Conservation (phyloP, 2,329 filamentous ascomycete genomes). For the Amauroascus niger region DNA sequence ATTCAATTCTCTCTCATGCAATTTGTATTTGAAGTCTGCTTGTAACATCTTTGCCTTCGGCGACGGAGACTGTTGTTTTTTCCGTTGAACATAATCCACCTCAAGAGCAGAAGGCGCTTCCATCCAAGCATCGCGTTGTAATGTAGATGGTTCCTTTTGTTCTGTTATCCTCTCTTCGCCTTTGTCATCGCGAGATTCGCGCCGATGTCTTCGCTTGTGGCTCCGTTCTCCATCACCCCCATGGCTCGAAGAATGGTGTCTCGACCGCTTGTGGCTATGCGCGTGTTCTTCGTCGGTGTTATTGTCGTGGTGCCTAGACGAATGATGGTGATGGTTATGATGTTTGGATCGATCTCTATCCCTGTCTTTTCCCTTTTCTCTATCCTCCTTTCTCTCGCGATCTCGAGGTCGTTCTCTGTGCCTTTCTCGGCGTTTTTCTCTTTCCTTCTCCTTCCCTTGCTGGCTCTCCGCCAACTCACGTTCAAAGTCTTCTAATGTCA, state of each 20-base stretch:
- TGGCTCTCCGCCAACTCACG: slow-evolving; percentile 54
- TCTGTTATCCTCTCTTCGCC: slow-evolving; percentile 19
- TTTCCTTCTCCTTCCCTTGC: slow-evolving; percentile 26
- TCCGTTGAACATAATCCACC: slow-evolving; percentile 63
- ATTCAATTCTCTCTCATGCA: slow-evolving; percentile 78
- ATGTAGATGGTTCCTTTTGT: slow-evolving; percentile 37
- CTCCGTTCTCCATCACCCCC: slow-evolving; percentile 39
- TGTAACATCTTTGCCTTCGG: slow-evolving; percentile 35
- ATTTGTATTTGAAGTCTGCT: slow-evolving; percentile 56
- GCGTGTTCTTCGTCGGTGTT: slow-evolving; percentile 42
- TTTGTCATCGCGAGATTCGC: slow-evolving; percentile 36
- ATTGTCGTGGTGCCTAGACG: slow-evolving; percentile 30
- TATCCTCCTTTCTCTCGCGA: slow-evolving; percentile 26
- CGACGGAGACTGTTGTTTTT: slow-evolving; percentile 46
- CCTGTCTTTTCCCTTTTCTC: slow-evolving; percentile 27
- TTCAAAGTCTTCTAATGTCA: slow-evolving; percentile 66
- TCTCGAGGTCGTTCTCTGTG: slow-evolving; percentile 31
- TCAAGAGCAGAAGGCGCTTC: slow-evolving; percentile 70
- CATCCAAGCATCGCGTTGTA: slow-evolving; percentile 88
- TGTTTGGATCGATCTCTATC: slow-evolving; percentile 32
- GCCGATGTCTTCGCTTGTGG: slow-evolving; percentile 41
- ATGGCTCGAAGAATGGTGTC: slow-evolving; percentile 44
- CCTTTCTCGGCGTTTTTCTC: slow-evolving; percentile 23
- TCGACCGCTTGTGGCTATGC: slow-evolving; percentile 57
- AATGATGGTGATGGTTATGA: slow-evolving; percentile 23